Conservation (phyloP, 371 early-diverging fungal species). For the Syncephalastrum contaminatum region DNA sequence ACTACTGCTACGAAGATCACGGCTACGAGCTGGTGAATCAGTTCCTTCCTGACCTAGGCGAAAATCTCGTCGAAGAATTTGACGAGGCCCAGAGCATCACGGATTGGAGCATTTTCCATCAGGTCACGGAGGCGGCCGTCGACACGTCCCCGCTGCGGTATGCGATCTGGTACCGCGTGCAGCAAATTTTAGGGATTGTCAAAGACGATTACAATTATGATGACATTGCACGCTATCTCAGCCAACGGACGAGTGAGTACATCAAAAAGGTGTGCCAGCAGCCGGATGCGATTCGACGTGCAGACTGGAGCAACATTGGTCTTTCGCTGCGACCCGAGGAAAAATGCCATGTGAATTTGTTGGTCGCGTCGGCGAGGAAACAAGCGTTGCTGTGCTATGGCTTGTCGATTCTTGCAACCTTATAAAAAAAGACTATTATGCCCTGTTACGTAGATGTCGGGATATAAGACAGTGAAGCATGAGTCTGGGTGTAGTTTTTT, state of each 20-base stretch:
- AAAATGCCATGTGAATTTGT: conserved; percentile 65
- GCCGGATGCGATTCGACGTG: conserved; percentile 42
- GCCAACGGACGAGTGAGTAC: conserved; percentile 47
- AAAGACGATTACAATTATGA: conserved; percentile 66
- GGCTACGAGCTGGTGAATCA: conserved; percentile 63
- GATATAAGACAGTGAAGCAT: too few species aligned
- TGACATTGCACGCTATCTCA: conserved; percentile 48
- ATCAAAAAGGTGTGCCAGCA: conserved; percentile 47
- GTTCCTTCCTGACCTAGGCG: conserved; percentile 60
- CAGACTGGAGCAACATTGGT: conserved; percentile 61
- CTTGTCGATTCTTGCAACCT: conserved; percentile 27
- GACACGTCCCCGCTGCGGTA: conserved; percentile 63
- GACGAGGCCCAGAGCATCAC: conserved; percentile 60
- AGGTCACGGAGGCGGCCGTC: conserved; percentile 47
- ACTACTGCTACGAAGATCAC: conserved; percentile 72
- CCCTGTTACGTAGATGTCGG: too few species aligned
- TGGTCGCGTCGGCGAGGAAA: conserved; percentile 62
- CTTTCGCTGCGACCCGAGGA: conserved; percentile 64
- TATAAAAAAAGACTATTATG: conserved; percentile 4
- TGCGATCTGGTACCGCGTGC: conserved; percentile 65
- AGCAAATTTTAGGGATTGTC: conserved; percentile 58
- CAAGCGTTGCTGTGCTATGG: conserved; percentile 62
- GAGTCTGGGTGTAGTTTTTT: too few species aligned
- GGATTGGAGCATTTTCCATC: conserved; percentile 57
- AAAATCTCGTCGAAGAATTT: conserved; percentile 60